phyloP scores from a whole-genome alignment of 2,329 filamentous ascomycete genomes.

The Cryphonectria naterciae region DNA sequence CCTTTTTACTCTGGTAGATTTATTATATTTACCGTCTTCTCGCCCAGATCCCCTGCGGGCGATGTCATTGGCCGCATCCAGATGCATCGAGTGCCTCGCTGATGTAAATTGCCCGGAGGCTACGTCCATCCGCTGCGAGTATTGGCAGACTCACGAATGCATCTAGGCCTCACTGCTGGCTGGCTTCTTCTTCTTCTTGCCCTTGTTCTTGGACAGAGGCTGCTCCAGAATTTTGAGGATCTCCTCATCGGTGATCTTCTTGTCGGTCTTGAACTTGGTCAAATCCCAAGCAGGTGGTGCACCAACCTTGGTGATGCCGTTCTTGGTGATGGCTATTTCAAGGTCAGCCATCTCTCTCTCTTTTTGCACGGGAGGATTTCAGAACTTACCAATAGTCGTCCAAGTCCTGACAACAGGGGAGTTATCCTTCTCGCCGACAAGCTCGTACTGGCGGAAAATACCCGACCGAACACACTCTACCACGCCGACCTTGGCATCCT shows the following conservation, averaged over 20 bases:
- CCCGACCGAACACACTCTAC: constrained; percentile 94
- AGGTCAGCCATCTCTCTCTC: constrained; percentile 32
- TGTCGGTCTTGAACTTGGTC: constrained; percentile 86
- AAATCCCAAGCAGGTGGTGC: constrained; percentile 76
- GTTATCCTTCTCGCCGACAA: constrained; percentile 90
- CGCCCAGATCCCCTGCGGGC: constrained; percentile 7
- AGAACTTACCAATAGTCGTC: constrained; percentile 82
- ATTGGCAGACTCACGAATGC: neutral
- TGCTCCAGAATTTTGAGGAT: constrained; percentile 92
- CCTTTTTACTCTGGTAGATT: neutral
- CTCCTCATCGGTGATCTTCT: constrained; percentile 97
- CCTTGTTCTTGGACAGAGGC: constrained; percentile 83
- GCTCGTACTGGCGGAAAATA: constrained; percentile 93
- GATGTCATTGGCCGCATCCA: constrained; percentile 9
- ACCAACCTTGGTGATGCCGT: constrained; percentile 86
- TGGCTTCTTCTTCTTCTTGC: constrained; percentile 88
- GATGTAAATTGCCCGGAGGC: neutral
- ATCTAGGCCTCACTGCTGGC: constrained; percentile 24
- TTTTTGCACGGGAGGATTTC: constrained; percentile 27
- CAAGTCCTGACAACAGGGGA: constrained; percentile 83
- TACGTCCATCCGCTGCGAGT: neutral
- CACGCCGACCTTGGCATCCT: constrained; percentile 91
- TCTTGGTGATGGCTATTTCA: constrained; percentile 86
- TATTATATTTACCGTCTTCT: constrained; percentile 11
- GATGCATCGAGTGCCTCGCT: constrained; percentile 14